phyloP scores from a whole-genome alignment of 2,329 filamentous ascomycete genomes.

The Aaosphaeria pasadenensis region DNA sequence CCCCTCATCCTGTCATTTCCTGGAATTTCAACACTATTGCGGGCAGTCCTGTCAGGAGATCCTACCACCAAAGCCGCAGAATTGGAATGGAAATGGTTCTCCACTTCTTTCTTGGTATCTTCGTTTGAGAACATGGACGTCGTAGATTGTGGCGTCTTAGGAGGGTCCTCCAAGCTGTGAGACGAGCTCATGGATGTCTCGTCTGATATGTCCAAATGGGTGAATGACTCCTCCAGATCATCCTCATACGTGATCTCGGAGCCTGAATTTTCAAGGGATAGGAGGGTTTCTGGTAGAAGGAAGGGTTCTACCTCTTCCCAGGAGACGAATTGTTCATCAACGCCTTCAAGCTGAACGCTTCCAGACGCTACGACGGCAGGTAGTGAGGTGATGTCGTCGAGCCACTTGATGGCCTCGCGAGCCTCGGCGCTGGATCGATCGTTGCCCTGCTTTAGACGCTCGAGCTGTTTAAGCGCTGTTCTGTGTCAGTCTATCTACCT shows the following conservation, averaged over 20 bases:
- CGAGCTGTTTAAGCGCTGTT: slow-evolving; percentile 45
- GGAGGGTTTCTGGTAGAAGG: slow-evolving; percentile 46
- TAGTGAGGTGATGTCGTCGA: slow-evolving; percentile 50
- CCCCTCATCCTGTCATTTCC: slow-evolving; percentile 16
- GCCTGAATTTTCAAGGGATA: slow-evolving; percentile 47
- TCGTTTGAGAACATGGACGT: slow-evolving; percentile 34
- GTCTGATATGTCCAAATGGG: slow-evolving; percentile 33
- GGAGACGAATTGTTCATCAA: slow-evolving; percentile 45
- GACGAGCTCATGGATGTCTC: slow-evolving; percentile 44
- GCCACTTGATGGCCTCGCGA: slow-evolving; percentile 49
- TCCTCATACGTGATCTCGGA: slow-evolving; percentile 32
- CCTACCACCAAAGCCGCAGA: slow-evolving; percentile 5
- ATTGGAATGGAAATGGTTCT: slow-evolving; percentile 21
- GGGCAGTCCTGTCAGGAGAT: slow-evolving; percentile 26
- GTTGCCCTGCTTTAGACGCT: slow-evolving; percentile 41
- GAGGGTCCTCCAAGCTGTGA: slow-evolving; percentile 38
- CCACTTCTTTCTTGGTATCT: slow-evolving; percentile 17
- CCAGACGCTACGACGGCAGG: slow-evolving; percentile 32
- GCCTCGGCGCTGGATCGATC: slow-evolving; percentile 45
- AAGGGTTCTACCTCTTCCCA: slow-evolving; percentile 51
- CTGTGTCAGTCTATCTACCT: slow-evolving; percentile 13
- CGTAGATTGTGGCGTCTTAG: slow-evolving; percentile 40
- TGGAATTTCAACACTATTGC: slow-evolving; percentile 23
- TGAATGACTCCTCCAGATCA: slow-evolving; percentile 37
- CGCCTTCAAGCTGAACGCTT: slow-evolving; percentile 46